Conservation (phyloP, 2,329 filamentous ascomycete species). For the Neopestalotiopsis sp. region DNA sequence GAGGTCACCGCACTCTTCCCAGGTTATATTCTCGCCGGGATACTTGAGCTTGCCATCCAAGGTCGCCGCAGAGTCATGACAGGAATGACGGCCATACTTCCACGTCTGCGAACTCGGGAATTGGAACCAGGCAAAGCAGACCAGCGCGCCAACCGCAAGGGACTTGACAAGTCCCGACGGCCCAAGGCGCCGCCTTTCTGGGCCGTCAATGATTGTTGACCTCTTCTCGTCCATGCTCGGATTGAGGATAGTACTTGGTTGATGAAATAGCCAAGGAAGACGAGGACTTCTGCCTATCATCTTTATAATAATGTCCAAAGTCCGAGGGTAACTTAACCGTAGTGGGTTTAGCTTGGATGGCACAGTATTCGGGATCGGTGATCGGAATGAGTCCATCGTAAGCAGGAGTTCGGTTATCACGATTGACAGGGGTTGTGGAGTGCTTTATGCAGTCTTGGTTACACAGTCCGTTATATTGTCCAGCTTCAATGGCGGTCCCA, state of each 20-base stretch:
- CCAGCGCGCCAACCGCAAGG: background rate
- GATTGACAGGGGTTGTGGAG: too few relatives aligned
- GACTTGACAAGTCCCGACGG: background rate
- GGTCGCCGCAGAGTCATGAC: background rate
- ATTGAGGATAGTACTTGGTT: background rate
- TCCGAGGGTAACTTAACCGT: background rate
- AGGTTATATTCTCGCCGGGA: conserved; percentile 41
- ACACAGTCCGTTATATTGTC: too few relatives aligned
- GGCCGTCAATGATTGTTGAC: background rate
- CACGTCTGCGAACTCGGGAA: background rate
- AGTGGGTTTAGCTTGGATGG: background rate
- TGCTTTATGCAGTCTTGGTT: too few relatives aligned
- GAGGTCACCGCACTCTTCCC: conserved; percentile 44
- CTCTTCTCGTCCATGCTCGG: conserved; percentile 2
- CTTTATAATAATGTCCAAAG: background rate
- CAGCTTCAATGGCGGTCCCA: too few relatives aligned
- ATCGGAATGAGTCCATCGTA: background rate
- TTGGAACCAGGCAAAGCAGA: conserved; percentile 9
- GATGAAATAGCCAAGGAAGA: background rate
- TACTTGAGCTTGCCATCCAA: conserved; percentile 26
- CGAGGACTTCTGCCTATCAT: background rate
- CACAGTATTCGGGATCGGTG: background rate
- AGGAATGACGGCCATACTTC: background rate
- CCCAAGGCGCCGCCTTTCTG: too few relatives aligned
- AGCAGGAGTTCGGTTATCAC: background rate